A percentile compares a stretch with the other conserved stretches of the same genome.
Conservation (phyloP, 2,329 filamentous ascomycete genomes). For the Nannizzia gypsea region DNA sequence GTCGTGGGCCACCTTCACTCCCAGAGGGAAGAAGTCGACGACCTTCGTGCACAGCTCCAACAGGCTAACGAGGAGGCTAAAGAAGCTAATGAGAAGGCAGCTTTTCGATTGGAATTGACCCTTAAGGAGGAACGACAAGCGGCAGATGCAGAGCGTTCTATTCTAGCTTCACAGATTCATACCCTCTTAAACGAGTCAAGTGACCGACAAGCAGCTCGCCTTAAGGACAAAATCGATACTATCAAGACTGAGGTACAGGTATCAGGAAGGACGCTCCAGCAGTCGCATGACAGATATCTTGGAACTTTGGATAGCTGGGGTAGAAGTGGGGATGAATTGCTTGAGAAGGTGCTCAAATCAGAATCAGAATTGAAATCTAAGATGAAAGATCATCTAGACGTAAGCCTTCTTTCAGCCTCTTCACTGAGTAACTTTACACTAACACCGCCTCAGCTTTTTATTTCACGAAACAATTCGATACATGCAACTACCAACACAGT, state of each 20-base stretch:
- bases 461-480: conserved; percentile 55
- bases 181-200: conserved; percentile 63
- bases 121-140: conserved; percentile 65
- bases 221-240: conserved; percentile 50
- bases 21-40: conserved; percentile 66
- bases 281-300: conserved; percentile 53
- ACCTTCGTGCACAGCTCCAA: conserved; percentile 59
- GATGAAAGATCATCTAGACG: conserved; percentile 76
- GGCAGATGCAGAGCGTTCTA: conserved; percentile 60
- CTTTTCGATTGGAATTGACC: conserved; percentile 54
- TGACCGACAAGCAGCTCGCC: conserved; percentile 58
- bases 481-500: conserved; percentile 74
- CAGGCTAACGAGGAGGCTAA: conserved; percentile 57
- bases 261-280: conserved; percentile 54
- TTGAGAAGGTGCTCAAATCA: conserved; percentile 60
- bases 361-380: conserved; percentile 67
- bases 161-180: conserved; percentile 64
- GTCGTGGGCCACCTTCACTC: conserved; percentile 60
- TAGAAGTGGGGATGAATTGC: conserved; percentile 53
- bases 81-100: conserved; percentile 55
- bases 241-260: conserved; percentile 55
- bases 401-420: conserved; percentile 33
- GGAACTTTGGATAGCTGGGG: conserved; percentile 65
- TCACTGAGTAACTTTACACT: conserved; percentile 1
- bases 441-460: conserved; percentile 9